Conservation (phyloP, 148 eudicot species). For the Spergularia marina region DNA sequence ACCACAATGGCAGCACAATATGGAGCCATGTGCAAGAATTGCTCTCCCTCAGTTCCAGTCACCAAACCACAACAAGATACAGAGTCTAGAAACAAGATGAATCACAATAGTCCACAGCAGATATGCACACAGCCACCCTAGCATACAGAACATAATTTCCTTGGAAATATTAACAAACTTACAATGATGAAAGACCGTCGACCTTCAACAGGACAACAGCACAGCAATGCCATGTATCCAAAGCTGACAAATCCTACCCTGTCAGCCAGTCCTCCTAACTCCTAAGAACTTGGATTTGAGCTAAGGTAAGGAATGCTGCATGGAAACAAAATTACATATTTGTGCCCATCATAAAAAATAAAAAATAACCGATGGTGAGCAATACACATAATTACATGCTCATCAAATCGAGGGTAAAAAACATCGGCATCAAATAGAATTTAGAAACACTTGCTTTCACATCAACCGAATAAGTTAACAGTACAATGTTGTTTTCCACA, state of each 20-base stretch:
- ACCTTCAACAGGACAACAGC: background rate
- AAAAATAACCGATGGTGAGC: background rate
- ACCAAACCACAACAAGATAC: background rate
- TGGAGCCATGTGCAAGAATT: background rate
- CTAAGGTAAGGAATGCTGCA: background rate
- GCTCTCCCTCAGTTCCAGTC: background rate
- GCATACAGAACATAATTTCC: background rate
- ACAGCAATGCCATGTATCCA: slow-evolving; percentile 1
- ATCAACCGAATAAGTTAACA: background rate
- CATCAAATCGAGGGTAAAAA: background rate
- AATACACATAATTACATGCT: background rate
- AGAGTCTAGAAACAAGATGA: background rate
- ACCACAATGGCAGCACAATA: background rate
- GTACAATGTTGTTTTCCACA: background rate
- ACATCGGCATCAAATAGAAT: background rate
- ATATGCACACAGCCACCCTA: background rate
- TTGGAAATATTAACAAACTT: background rate
- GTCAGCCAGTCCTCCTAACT: background rate
- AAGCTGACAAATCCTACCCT: background rate
- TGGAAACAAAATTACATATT: background rate
- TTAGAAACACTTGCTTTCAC: background rate
- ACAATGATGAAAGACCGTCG: background rate
- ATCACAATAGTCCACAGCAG: background rate
- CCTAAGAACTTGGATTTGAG: background rate
- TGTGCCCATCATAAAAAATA: too few species aligned